These are phyloP conservation scores for Podila minutissima DNA, from an alignment of 192 early-diverging fungal genomes.

Conservation along the genomic window DNA sequence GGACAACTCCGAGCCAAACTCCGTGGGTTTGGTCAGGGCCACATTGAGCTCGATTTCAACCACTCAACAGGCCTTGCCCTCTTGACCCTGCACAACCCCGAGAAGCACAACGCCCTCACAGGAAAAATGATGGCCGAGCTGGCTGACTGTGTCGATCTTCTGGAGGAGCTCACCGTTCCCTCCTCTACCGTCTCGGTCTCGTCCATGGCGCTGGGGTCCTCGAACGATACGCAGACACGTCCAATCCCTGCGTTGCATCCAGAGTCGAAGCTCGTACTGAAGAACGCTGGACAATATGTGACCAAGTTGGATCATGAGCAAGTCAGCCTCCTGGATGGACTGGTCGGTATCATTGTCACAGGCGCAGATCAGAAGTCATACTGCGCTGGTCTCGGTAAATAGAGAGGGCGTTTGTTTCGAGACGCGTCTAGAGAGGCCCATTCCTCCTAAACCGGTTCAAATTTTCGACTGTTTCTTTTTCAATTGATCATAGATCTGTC, in stretches of 20 bases:
- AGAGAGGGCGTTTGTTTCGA: too few relatives aligned
- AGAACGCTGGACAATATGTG: constrained; percentile 4
- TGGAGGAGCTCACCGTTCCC: constrained; percentile 37
- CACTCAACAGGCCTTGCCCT: constrained; percentile 56
- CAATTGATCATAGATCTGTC: constrained; percentile 55
- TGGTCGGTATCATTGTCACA: constrained; percentile 56
- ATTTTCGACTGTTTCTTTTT: neutral
- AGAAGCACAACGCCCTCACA: constrained; percentile 63
- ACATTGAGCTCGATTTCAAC: constrained; percentile 44
- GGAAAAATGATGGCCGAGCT: constrained; percentile 74
- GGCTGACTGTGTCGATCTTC: constrained; percentile 57
- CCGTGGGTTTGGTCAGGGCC: constrained; percentile 52
- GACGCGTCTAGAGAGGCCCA: neutral
- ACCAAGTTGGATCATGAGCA: constrained; percentile 7
- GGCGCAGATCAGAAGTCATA: constrained; percentile 55
- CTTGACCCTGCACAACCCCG: constrained; percentile 54
- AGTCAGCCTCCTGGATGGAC: constrained; percentile 5
- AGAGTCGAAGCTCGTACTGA: constrained; percentile 35
- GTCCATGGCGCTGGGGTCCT: neutral
- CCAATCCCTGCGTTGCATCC: constrained; percentile 11
- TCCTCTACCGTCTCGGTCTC: neutral
- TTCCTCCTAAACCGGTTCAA: neutral
- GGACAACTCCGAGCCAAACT: constrained; percentile 44
- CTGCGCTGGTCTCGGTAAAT: constrained; percentile 63
- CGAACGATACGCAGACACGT: neutral